phyloP scores from a whole-genome alignment of 768 basidiomycete genomes.

The Phlegmacium glaucopus region DNA sequence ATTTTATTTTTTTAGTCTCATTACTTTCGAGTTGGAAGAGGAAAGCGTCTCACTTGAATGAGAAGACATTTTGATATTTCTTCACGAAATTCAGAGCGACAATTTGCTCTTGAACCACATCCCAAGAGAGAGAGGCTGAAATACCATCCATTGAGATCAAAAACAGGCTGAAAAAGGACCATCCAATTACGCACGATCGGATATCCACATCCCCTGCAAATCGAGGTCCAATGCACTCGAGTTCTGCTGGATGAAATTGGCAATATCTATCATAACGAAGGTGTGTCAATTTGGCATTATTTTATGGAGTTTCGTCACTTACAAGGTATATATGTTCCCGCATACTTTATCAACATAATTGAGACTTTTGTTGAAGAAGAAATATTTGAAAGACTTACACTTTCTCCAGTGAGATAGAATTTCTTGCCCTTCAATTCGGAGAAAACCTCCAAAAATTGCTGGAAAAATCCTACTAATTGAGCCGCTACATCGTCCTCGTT shows the following conservation, averaged over 20 bases:
- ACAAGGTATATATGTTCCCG: conserved; percentile 60
- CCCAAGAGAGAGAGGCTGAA: conserved; percentile 56
- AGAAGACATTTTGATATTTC: conserved; percentile 66
- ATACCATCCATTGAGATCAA: not conserved
- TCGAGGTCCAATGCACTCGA: conserved; percentile 48
- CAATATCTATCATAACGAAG: conserved; percentile 49
- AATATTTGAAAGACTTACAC: conserved; percentile 44
- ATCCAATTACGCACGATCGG: conserved; percentile 51
- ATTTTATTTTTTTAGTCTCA: no score
- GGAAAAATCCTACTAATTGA: conserved; percentile 57
- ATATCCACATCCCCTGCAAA: conserved; percentile 70
- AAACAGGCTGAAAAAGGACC: not conserved
- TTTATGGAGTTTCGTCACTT: conserved; percentile 20
- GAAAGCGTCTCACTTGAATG: conserved; percentile 54
- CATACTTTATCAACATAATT: conserved; percentile 47
- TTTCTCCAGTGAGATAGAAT: conserved; percentile 69
- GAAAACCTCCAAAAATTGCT: conserved; percentile 76
- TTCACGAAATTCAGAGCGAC: conserved; percentile 74
- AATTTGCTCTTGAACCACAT: conserved; percentile 64
- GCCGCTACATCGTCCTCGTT: conserved; percentile 47
- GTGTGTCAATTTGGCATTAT: conserved; percentile 1
- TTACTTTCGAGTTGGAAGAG: not conserved
- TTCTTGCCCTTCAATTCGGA: conserved; percentile 70
- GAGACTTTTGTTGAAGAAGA: not conserved
- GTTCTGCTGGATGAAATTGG: conserved; percentile 68